Evolutionary conservation across 805 yeast genomes (phyloP), one percentile per base, ranked within the genome.

Genomic region (Tetrapisispora arboricola): DNA sequence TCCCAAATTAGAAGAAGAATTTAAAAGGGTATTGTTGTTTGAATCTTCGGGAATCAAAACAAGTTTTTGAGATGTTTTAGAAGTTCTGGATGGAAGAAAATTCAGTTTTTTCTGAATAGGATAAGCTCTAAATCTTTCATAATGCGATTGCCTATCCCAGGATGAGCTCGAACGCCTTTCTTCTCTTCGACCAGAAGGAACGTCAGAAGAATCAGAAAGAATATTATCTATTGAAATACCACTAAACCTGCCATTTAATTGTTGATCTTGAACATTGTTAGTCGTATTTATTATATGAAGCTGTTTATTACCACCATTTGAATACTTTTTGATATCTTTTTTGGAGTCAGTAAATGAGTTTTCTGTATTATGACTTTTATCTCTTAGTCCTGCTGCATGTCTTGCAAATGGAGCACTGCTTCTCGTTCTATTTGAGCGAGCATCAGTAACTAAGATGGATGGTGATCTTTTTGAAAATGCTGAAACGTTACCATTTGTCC

Each of bases 361-460:
- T n/a, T n/a, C 17, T 6, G 9, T 10, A 15, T 3, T 11, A 13
- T 6, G 15, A 17, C 25, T 34, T 16, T 30, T 24, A n/a, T 25
- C 37, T 34, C 49, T 39, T 8, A 46, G 29, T 11, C 54, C 56
- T 2, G 63, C 62, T 4, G 72, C 71, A 45, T 66, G 67, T 9
- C 90, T 88, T 1, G 92, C 92, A 70, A 78, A 84, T 1, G 92
- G 94, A 0, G 90, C 92, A 42, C 66, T 59, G 25, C 51, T 46
- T 38, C 80, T 58, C n/a, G 70, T 65, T 20, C 73, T 71, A 5
- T 73, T 59, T 45, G 76, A 71, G 45, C 97, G 69, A 2, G 84
- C 76, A 63, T 88, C 97, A 0, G 97, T 90, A 29, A 88, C 97
- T 43, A 88, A 70, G 54, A 88, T 88, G 1, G 95, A 84, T 10